phyloP scores from a whole-genome alignment of 768 basidiomycete species.

The Heimioporus sp. region DNA sequence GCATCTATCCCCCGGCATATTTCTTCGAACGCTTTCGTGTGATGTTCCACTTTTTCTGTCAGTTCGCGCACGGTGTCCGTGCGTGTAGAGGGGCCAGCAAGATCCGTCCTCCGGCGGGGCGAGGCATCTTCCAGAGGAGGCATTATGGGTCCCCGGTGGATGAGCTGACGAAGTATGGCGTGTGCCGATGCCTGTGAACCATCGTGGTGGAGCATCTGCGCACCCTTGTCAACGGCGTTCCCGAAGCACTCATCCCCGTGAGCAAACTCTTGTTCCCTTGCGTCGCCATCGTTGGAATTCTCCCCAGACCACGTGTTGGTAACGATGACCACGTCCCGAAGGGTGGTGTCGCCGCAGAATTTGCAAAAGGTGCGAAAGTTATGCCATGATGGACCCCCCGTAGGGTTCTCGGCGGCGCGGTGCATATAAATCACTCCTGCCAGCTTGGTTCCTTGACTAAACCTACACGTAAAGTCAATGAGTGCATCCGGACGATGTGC shows the following conservation, averaged over 20 bases:
- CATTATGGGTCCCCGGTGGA: slow-evolving; percentile 34
- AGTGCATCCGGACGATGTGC: background rate
- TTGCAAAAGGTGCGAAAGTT: slow-evolving; percentile 47
- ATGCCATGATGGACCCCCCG: slow-evolving; percentile 41
- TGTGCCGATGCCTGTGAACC: slow-evolving; percentile 43
- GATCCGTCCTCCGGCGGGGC: slow-evolving; percentile 38
- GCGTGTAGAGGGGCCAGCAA: slow-evolving; percentile 44
- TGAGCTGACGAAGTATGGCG: slow-evolving; percentile 41
- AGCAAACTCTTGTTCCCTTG: slow-evolving; percentile 39
- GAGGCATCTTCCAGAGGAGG: slow-evolving; percentile 47
- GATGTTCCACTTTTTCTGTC: slow-evolving; percentile 39
- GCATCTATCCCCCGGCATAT: slow-evolving; percentile 43
- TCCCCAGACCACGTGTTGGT: slow-evolving; percentile 46
- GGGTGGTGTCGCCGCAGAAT: slow-evolving; percentile 47
- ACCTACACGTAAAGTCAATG: slow-evolving; percentile 4
- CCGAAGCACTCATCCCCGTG: slow-evolving; percentile 41
- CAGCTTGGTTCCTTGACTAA: slow-evolving; percentile 32
- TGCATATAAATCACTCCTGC: slow-evolving; percentile 53
- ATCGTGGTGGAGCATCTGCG: slow-evolving; percentile 39
- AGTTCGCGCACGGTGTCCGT: slow-evolving; percentile 44
- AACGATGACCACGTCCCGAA: slow-evolving; percentile 46
- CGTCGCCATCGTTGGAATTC: slow-evolving; percentile 26
- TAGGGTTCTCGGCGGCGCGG: slow-evolving; percentile 41
- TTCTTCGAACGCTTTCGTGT: slow-evolving; percentile 40
- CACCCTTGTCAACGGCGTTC: slow-evolving; percentile 44